These are phyloP conservation scores for Solanum phureja DNA, from an alignment of 257 asterid genomes.

Conservation along the genomic window DNA sequence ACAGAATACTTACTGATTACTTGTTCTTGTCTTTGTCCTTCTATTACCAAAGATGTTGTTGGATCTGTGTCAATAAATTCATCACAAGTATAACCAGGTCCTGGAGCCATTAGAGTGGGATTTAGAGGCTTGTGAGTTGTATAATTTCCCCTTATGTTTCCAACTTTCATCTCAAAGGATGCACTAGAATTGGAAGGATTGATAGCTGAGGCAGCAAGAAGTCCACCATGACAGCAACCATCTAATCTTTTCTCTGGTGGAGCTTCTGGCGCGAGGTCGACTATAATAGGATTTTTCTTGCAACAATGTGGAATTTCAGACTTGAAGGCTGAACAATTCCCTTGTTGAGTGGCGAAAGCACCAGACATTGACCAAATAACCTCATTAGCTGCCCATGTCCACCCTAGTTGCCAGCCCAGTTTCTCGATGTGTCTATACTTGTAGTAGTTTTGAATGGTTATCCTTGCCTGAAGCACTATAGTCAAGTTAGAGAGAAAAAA, in stretches of 20 bases:
- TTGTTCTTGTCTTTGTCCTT: constrained; percentile 55
- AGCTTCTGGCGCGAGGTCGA: constrained; percentile 35
- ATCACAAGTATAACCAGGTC: constrained; percentile 57
- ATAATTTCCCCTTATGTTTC: constrained; percentile 40
- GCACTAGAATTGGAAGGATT: constrained; percentile 32
- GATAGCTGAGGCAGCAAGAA: constrained; percentile 40
- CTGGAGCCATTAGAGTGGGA: constrained; percentile 48
- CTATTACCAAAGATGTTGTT: constrained; percentile 38
- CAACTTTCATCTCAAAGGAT: constrained; percentile 41
- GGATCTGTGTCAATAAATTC: constrained; percentile 33
- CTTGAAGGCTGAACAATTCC: constrained; percentile 48
- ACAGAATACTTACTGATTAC: constrained; percentile 39
- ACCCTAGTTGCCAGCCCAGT: constrained; percentile 70
- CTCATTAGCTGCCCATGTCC: constrained; percentile 48
- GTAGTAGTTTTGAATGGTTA: constrained; percentile 55
- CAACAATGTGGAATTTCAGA: constrained; percentile 48
- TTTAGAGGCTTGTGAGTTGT: constrained; percentile 29
- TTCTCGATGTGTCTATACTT: constrained; percentile 51
- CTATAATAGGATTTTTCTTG: constrained; percentile 31
- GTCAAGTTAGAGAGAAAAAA: background rate
- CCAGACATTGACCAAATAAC: constrained; percentile 56
- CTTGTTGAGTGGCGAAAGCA: constrained; percentile 45
- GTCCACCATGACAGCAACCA: constrained; percentile 49
- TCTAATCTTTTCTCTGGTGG: constrained; percentile 18
- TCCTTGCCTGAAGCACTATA: constrained; percentile 32